Evolutionary conservation across 2,329 filamentous ascomycete genomes (phyloP).

Genomic region (Colletotrichum orchidophilum): DNA sequence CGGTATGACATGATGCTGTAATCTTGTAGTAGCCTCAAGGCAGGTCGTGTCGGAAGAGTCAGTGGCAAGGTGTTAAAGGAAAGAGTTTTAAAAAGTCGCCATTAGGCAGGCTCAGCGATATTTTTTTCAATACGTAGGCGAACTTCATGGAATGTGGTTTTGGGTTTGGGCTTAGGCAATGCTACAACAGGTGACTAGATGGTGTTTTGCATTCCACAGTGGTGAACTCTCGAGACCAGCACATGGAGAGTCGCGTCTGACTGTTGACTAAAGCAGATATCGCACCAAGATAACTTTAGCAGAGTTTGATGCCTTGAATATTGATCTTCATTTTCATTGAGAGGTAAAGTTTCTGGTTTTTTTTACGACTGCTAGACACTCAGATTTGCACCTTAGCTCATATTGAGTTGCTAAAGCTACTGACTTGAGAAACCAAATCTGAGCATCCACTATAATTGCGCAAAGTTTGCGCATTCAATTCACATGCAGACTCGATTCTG

Average conservation of each 20-base stretch:
- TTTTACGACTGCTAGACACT: too few species aligned
- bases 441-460: too few species aligned
- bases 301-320: too few species aligned
- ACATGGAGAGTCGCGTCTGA: background rate
- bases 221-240: background rate
- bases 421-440: too few species aligned
- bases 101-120: background rate
- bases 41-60: background rate
- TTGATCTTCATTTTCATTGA: background rate
- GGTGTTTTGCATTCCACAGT: background rate
- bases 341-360: too few species aligned
- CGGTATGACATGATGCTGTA: slow-evolving; percentile 14
- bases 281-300: too few species aligned
- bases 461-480: too few species aligned
- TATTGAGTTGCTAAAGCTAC: too few species aligned
- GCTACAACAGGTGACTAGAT: background rate
- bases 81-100: background rate
- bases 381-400: too few species aligned
- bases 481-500: too few species aligned
- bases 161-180: background rate
- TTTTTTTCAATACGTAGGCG: background rate
- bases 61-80: background rate
- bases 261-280: background rate
- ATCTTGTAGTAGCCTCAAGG: background rate
- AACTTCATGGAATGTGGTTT: background rate